phyloP scores from a whole-genome alignment of 108 stramenopile species.

The Stephanodiscus minutulus region DNA sequence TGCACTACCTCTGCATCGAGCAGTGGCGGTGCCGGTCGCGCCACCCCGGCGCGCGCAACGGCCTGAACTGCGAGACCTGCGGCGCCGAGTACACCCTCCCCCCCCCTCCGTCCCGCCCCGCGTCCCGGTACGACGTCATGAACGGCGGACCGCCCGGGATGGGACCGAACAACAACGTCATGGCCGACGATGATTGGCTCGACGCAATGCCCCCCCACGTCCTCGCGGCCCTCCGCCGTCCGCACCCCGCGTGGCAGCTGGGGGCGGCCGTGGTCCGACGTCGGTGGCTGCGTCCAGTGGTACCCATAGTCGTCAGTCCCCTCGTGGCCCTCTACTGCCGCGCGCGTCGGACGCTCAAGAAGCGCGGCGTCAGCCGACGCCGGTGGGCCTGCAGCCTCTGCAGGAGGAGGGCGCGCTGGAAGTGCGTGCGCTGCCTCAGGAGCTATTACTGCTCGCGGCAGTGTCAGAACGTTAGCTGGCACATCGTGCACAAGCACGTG shows the following conservation, averaged over 20 bases:
- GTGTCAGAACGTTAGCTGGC: constrained; percentile 93
- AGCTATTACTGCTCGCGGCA: constrained; percentile 90
- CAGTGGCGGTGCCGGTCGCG: constrained; percentile 89
- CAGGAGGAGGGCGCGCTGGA: constrained; percentile 86
- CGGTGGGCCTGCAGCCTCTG: constrained; percentile 92
- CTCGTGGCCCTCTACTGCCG: constrained; percentile 84
- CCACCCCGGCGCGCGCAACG: constrained; percentile 78
- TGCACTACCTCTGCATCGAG: constrained; percentile 89
- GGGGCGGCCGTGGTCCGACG: constrained; percentile 74
- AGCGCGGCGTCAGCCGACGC: constrained; percentile 81
- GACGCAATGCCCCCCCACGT: constrained; percentile 94
- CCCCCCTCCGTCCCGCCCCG: constrained; percentile 78
- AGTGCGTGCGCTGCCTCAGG: constrained; percentile 89
- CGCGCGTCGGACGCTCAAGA: constrained; percentile 81
- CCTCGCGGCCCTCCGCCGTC: constrained; percentile 76
- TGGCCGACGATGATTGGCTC: constrained; percentile 78
- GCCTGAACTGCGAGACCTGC: constrained; percentile 86
- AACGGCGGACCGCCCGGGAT: constrained; percentile 26
- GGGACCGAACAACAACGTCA: constrained; percentile 19
- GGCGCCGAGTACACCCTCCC: constrained; percentile 80
- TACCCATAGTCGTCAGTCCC: constrained; percentile 79
- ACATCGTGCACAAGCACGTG: constrained; percentile 92
- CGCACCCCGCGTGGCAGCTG: constrained; percentile 86
- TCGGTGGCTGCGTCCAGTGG: constrained; percentile 76
- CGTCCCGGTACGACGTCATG: neutral